Evolutionary conservation across 495 filamentous ascomycete genomes (phyloP).

Genomic region (Viridothelium virens): DNA sequence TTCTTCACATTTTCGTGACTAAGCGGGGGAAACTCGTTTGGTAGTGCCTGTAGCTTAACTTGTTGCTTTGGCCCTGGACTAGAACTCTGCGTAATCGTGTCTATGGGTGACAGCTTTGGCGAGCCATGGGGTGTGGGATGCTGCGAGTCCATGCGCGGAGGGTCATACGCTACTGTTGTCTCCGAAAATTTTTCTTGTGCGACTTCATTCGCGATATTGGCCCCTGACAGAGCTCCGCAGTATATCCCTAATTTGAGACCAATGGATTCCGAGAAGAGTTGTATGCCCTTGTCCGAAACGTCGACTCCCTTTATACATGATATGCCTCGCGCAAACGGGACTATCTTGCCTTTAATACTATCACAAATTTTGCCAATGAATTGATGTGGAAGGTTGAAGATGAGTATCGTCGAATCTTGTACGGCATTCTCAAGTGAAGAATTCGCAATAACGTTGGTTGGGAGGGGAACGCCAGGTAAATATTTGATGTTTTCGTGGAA

Average conservation of each 20-base stretch:
- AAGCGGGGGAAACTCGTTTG: constrained; percentile 69
- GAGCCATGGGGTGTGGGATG: constrained; percentile 56
- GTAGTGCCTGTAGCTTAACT: constrained; percentile 60
- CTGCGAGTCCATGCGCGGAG: constrained; percentile 72
- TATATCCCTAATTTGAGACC: constrained; percentile 86
- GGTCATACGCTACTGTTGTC: constrained; percentile 94
- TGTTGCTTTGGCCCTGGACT: constrained; percentile 9
- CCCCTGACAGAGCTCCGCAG: constrained; percentile 90
- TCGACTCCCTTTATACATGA: constrained; percentile 98
- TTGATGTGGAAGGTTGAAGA: constrained; percentile 98
- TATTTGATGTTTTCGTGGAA: constrained; percentile 98
- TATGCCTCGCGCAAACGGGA: constrained; percentile 87
- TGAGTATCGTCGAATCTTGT: constrained; percentile 71
- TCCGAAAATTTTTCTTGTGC: constrained; percentile 93
- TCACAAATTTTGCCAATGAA: constrained; percentile 86
- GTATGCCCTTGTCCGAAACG: constrained; percentile 71
- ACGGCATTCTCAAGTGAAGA: constrained; percentile 77
- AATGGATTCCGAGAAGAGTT: constrained; percentile 91
- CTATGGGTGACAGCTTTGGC: constrained; percentile 46
- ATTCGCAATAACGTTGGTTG: constrained; percentile 79
- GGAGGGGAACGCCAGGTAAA: constrained; percentile 76
- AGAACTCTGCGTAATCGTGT: constrained; percentile 48
- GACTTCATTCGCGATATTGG: constrained; percentile 94
- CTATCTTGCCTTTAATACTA: constrained; percentile 75
- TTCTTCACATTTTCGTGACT: constrained; percentile 69